Evolutionary conservation across 1,284 basidiomycete species (phyloP).

Genomic region (Rhodofomes roseus): DNA sequence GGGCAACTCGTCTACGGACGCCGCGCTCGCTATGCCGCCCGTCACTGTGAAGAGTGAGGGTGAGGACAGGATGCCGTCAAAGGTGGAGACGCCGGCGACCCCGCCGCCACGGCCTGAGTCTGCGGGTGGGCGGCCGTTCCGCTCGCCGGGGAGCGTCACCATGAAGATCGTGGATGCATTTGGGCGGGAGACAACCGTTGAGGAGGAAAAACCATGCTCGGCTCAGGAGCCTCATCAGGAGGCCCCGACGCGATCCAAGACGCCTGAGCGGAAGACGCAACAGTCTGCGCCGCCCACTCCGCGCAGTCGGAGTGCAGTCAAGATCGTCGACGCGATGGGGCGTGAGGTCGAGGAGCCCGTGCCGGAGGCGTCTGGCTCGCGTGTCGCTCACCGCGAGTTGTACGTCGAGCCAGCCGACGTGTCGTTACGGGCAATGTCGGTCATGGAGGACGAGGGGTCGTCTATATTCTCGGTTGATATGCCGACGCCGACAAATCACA

Average conservation of each 20-base stretch:
- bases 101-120: constrained; percentile 12
- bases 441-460: neutral
- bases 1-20: neutral
- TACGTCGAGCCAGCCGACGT: neutral
- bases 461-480: constrained; percentile 11
- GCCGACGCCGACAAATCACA: constrained; percentile 38
- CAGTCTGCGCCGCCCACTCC: constrained; percentile 22
- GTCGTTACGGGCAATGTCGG: neutral
- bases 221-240: neutral
- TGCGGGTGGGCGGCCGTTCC: constrained; percentile 8
- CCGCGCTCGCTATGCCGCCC: neutral
- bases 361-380: neutral
- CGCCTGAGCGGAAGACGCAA: neutral
- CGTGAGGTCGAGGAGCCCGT: constrained; percentile 43
- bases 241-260: neutral
- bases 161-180: constrained; percentile 61
- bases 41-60: neutral
- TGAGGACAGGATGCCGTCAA: neutral
- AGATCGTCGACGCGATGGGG: constrained; percentile 68
- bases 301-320: constrained; percentile 41
- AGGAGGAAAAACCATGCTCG: constrained; percentile 10
- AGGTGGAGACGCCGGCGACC: constrained; percentile 14
- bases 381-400: neutral
- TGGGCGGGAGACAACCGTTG: constrained; percentile 37
- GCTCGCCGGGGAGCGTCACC: constrained; percentile 30